Percentiles rank a stretch among this genome's conserved stretches.
phyloP scores from a whole-genome alignment of 495 filamentous ascomycete species.

The Massariosphaeria phaeospora region DNA sequence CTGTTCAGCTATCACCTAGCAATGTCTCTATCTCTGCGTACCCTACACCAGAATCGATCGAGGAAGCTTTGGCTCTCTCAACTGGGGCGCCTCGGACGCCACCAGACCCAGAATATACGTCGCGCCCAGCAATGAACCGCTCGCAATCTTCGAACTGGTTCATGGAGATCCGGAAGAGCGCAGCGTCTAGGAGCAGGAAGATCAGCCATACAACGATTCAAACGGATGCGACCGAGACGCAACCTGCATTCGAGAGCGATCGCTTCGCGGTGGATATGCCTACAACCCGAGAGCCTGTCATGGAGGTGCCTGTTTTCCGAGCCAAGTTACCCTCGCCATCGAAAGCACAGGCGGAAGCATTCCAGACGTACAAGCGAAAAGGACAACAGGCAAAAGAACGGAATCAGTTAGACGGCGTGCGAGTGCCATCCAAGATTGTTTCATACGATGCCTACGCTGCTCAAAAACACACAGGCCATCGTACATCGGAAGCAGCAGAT shows the following conservation, averaged over 20 bases:
- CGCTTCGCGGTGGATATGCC: conserved; percentile 28
- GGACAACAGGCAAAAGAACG: conserved; percentile 10
- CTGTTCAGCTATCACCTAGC: conserved; percentile 13
- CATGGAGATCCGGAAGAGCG: conserved; percentile 9
- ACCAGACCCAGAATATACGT: background rate
- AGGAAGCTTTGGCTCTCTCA: conserved; percentile 19
- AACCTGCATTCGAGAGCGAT: conserved; percentile 30
- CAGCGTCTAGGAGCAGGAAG: conserved; percentile 16
- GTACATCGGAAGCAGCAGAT: background rate
- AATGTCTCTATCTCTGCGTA: conserved; percentile 13
- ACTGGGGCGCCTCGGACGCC: background rate
- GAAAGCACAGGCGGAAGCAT: conserved; percentile 22
- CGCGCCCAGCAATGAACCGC: conserved; percentile 6
- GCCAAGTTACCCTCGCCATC: conserved; percentile 13
- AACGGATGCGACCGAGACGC: conserved; percentile 18
- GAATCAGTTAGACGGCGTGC: conserved; percentile 10
- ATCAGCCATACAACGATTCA: conserved; percentile 18
- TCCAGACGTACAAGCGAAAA: conserved; percentile 23
- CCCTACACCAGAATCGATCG: conserved; percentile 12
- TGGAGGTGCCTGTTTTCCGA: conserved; percentile 5
- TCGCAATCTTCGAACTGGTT: conserved; percentile 12
- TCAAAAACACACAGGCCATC: too few relatives aligned
- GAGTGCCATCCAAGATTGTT: conserved; percentile 7
- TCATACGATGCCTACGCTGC: conserved; percentile 29
- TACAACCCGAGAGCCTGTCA: conserved; percentile 23